Base-by-base conservation (phyloP, 164 flowering plant species). In the Magnolia sinica region DNA sequence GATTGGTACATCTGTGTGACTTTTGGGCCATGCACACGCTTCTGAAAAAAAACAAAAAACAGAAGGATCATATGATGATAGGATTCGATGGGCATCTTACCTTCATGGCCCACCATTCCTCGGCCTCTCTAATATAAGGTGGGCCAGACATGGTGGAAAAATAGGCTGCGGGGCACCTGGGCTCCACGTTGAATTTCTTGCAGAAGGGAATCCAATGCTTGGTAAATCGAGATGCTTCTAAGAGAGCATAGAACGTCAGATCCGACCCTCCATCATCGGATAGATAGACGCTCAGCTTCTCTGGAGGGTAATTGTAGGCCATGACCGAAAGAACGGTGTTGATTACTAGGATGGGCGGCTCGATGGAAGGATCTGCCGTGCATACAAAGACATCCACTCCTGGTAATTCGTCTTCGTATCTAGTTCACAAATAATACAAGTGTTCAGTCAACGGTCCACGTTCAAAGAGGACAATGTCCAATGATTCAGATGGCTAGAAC, bases 251-350 rank as follows among this genome's bases (percentile, higher is more conserved):
- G 69, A 86, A 85, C 0, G 89, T 86, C 7, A 86, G 65, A 1
- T 79, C 79, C 7, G 91, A 88, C 0, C 85, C 83, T 11, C 83
- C 91, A 51, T 87, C 89, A 2, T 87, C 87, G 1, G 89, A 87
- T 3, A 87, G 70, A 69, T 86, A 86, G n/a, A 87, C 85, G 23
- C 75, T 73, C 29, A 86, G 71, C 77, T 84, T 87, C 59, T 86
- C 81, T 0, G 86, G 68, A 8, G 87, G 89, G 64, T 83, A 86
- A 29, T 83, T 83, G 64, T 82, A 86, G 6, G 86, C 86, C 87
- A 87, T 82, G 22, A 84, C 76, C 0, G 87, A 85, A 18, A 87
- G 76, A 14, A 81, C 85, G 0, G 84, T 86, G 78, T 82, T 86
- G 18, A 84, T 70, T 70, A 84, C 88, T 76, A 84, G 66, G 0